Evolutionary conservation across 225 moss, liverwort and hornwort genomes (phyloP).

Genomic region (Bryum argenteum): DNA sequence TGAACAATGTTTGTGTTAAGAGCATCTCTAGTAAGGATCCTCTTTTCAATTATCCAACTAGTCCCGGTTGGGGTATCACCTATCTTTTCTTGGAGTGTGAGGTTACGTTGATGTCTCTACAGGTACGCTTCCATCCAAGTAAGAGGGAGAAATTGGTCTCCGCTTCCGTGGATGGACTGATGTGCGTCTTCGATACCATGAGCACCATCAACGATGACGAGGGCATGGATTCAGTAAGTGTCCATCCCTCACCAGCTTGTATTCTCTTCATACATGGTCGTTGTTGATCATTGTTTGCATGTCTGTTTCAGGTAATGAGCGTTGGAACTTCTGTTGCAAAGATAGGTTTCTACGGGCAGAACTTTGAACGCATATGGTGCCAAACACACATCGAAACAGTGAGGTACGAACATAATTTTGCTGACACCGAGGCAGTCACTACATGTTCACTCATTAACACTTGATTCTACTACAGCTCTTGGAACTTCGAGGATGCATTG

Average conservation of each 20-base stretch:
- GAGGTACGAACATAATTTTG: conserved; percentile 43
- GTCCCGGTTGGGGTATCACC: not conserved
- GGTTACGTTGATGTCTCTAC: conserved; percentile 19
- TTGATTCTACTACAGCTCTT: conserved; percentile 56
- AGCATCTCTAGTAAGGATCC: conserved; percentile 26
- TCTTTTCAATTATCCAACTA: conserved; percentile 4
- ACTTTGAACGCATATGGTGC: conserved; percentile 76
- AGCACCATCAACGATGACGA: conserved; percentile 71
- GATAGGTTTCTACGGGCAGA: conserved; percentile 82
- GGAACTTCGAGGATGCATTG: conserved; percentile 65
- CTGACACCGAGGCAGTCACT: not conserved
- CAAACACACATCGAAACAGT: conserved; percentile 90
- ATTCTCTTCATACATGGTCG: conserved; percentile 1
- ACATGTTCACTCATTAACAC: not conserved
- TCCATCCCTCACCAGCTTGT: not conserved
- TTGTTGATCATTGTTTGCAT: not conserved
- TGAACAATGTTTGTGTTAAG: conserved; percentile 41
- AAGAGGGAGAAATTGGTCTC: conserved; percentile 78
- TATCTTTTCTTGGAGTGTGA: conserved; percentile 6
- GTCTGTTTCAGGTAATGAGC: conserved; percentile 61
- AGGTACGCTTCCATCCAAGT: conserved; percentile 85
- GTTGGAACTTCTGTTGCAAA: conserved; percentile 79
- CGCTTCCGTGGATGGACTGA: conserved; percentile 90
- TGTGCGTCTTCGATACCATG: conserved; percentile 71
- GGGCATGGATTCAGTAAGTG: conserved; percentile 67